Base-by-base conservation (phyloP, 164 flowering plant species). In the Dillenia turbinata region DNA sequence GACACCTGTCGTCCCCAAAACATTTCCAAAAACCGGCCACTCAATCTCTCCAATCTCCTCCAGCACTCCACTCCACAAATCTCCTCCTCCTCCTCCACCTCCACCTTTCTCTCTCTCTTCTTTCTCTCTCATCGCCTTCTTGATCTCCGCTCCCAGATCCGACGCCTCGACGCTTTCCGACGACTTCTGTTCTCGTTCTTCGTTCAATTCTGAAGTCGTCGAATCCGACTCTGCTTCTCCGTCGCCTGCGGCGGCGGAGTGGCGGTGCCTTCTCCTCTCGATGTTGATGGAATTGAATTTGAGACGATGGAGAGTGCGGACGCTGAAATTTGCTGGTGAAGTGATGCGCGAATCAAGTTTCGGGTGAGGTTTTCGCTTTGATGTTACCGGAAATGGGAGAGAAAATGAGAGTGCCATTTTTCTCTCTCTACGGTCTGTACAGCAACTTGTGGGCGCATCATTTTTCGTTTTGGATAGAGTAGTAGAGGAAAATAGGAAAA, bases 21-120 rank as follows among this genome's bases (percentile, higher is more conserved):
- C 92, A 63, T 81, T 85, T 2, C 75, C 77, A 56, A 89, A 89
- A 43, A 63, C 81, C 1, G 96, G 96, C 92, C 92, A 89, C 75
- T 87, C 90, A 58, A 89, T 89, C 74, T 83, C 80, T 57, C 77
- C 71, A 2, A 89, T 69, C 81, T 89, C 96, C 74, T 83, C 87
- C 50, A 63, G 71, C 43, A 89, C 96, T 22, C 92, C 96, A 26
- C 79, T 73, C 78, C 62, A 69, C 12, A 78, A 56, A 45, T 64
- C 76, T 1, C 57, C 73, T 1, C 49, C 71, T 44, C 24, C 57
- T 54, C 69, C 55, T 40, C 57, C 54, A 60, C 69, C 55, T 40
- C 57, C 54, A 60, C 63, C 59, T 67, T 74, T 33, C 7, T 48
- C 70, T 69, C 61, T 64, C 76, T 79, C 77, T 75, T 70, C 59